Evolutionary conservation across 1,284 basidiomycete species (phyloP).

Genomic region (Exobasidium cylindrosporum): DNA sequence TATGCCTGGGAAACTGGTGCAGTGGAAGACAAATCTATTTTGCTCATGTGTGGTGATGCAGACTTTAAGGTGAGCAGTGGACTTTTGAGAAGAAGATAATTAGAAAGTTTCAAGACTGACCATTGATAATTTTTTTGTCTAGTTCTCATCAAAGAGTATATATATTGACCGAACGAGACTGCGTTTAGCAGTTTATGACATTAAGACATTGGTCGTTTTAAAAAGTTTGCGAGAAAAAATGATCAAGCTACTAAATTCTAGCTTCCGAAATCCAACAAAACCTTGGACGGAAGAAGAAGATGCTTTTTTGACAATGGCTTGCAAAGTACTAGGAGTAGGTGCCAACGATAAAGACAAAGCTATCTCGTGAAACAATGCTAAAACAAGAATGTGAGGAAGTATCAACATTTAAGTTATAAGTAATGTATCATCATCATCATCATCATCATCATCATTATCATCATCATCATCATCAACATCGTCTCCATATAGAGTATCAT

Average conservation of each 20-base stretch:
- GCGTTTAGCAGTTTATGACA: constrained; percentile 65
- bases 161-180: constrained; percentile 81
- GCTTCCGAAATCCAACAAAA: constrained; percentile 58
- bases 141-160: constrained; percentile 72
- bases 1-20: constrained; percentile 95
- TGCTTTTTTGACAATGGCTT: constrained; percentile 62
- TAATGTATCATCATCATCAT: too few species aligned
- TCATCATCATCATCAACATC: too few species aligned
- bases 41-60: constrained; percentile 84
- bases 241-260: constrained; percentile 63
- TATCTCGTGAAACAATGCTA: not conserved
- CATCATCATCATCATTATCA: too few species aligned
- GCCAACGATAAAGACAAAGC: constrained; percentile 40
- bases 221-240: constrained; percentile 74
- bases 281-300: constrained; percentile 64
- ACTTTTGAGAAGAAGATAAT: too few species aligned
- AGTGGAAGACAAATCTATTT: constrained; percentile 76
- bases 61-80: constrained; percentile 69
- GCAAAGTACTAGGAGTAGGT: constrained; percentile 56
- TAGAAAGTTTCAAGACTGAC: too few species aligned
- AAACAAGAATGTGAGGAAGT: too few species aligned
- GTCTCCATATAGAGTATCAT: too few species aligned
- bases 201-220: constrained; percentile 72
- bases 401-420: too few species aligned
- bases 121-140: too few species aligned